Evolutionary conservation across 2,329 filamentous ascomycete species (phyloP), one percentile per base, ranked within the genome.

Genomic region (Alternaria conjuncta): DNA sequence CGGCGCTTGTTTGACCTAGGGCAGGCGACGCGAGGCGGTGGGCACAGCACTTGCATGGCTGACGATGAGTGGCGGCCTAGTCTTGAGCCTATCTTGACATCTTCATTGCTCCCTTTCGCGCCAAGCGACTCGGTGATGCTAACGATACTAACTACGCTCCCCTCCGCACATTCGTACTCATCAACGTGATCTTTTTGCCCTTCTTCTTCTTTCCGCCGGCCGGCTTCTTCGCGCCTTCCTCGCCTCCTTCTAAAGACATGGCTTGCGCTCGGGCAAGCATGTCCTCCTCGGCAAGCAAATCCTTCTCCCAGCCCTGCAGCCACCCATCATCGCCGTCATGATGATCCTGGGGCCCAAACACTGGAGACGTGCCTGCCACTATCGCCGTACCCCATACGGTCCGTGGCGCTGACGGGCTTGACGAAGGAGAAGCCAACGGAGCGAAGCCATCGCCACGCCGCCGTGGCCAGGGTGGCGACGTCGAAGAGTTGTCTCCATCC

Each of bases 371-470:
- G 0, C 88, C 65, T 25, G 83, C 75, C 3, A 97, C 82, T 0
- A 87, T 88, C 4, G 87, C 85, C 1, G 95, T 98, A n/a, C 95
- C 95, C 95, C 95, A 98, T 0, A 98, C 93, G 0, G 95, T 98
- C 65, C 89, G 89, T 44, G 87, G 84, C 1, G 89, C 88, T 7
- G 88, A 90, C 0, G 94, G 94, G 66, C 92, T 96, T 1, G 92
- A 94, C 5, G 93, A 94, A 70, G 94, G 89, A 2, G 90, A 90
- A 0, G 92, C 91, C 21, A 97, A 81, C 3, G 88, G 87, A 32
- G 86, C 86, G 71, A 93, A 93, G 15, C 78, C 78, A 47, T 80
- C 72, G 43, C 87, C 86, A 1, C 87, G 87, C 10, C 88, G 86
- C 5, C 86, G 83, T 11, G 76, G 77, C 70, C 82, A 86, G 1